These are phyloP conservation scores for Parascedosporium putredinis DNA, from an alignment of 2,329 filamentous ascomycete species.

Conservation along the genomic window DNA sequence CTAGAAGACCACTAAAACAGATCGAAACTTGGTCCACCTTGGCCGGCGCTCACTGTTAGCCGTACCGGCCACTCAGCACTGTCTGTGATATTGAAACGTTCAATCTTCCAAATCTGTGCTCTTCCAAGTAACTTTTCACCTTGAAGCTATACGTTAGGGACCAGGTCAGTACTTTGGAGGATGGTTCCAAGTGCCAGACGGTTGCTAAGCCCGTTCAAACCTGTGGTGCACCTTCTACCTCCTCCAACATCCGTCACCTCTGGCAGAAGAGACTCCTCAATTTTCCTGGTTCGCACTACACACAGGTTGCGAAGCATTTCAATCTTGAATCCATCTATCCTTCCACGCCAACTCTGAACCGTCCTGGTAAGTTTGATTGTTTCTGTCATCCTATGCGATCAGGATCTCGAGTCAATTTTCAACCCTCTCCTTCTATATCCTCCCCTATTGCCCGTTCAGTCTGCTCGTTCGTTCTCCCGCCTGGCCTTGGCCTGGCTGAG, in stretches of 20 bases:
- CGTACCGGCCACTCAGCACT: not conserved
- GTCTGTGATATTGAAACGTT: too few species aligned
- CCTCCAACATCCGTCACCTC: conserved; percentile 1
- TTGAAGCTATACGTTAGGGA: too few species aligned
- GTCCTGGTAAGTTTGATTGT: conserved; percentile 27
- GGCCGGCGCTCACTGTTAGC: not conserved
- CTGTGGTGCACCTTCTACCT: too few species aligned
- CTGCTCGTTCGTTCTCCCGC: not conserved
- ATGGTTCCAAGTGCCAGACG: too few species aligned
- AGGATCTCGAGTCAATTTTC: conserved; percentile 17
- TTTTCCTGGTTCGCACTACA: conserved; percentile 9
- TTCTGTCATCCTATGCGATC: conserved; percentile 26
- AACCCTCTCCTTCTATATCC: conserved; percentile 6
- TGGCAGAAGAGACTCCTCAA: conserved; percentile 7
- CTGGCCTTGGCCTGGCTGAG: conserved; percentile 6
- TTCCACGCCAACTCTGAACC: conserved; percentile 19
- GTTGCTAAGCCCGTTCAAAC: conserved; percentile 5
- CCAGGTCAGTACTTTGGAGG: too few species aligned
- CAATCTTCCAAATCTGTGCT: too few species aligned
- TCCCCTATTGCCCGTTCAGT: conserved; percentile 5
- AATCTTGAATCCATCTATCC: conserved; percentile 18
- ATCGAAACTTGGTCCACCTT: too few species aligned
- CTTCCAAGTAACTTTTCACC: too few species aligned
- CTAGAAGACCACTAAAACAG: too few species aligned
- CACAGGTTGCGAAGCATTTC: conserved; percentile 18